Percentiles rank a stretch among this genome's conserved stretches.
Conservation (phyloP, 768 basidiomycete species). For the Paxillus ammoniavirescens region DNA sequence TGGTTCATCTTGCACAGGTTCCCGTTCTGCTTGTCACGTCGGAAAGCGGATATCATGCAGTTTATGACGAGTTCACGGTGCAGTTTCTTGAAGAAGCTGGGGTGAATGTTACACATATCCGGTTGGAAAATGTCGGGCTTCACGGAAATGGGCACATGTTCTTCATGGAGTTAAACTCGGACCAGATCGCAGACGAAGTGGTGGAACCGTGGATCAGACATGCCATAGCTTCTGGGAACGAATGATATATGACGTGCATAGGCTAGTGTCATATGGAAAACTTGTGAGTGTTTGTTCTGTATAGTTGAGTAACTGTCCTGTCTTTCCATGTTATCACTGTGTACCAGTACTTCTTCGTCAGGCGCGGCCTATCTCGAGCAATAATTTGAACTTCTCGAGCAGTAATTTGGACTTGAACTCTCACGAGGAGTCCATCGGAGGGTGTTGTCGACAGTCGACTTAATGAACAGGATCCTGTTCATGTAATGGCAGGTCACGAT, state of each 20-base stretch:
- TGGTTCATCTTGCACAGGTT: slow-evolving; percentile 41
- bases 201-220: slow-evolving; percentile 39
- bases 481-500: too few species aligned
- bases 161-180: slow-evolving; percentile 52
- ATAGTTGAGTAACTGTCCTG: too few species aligned
- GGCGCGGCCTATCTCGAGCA: too few species aligned
- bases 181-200: slow-evolving; percentile 41
- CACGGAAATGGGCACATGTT: slow-evolving; percentile 56
- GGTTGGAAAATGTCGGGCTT: slow-evolving; percentile 43
- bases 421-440: too few species aligned
- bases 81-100: slow-evolving; percentile 45
- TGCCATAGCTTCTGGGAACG: slow-evolving; percentile 2
- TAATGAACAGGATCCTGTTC: too few species aligned
- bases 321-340: too few species aligned
- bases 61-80: slow-evolving; percentile 47
- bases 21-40: slow-evolving; percentile 50
- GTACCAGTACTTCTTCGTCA: too few species aligned
- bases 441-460: too few species aligned
- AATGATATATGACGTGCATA: background rate
- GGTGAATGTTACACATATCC: slow-evolving; percentile 41
- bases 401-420: too few species aligned
- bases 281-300: background rate
- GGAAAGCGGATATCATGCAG: slow-evolving; percentile 48
- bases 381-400: too few species aligned
- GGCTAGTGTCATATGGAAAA: too few species aligned